Base-by-base conservation (phyloP, 2,329 filamentous ascomycete species). In the Massarina eburnea region DNA sequence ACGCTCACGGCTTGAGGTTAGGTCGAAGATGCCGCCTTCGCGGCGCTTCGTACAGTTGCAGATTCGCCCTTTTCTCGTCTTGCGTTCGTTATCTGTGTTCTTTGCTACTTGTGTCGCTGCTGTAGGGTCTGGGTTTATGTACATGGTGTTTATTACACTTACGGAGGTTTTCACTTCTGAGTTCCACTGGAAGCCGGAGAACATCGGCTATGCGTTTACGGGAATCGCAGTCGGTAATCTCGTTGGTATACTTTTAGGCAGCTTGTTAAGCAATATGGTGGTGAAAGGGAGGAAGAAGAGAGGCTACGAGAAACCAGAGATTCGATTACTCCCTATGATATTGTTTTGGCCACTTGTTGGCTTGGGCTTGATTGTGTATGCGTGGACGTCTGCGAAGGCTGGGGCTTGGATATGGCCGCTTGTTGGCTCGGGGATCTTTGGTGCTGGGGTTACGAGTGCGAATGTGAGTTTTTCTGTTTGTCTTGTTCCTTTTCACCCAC, bases 141-240 rank as follows among this genome's bases (percentile, higher is more conserved):
- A 21, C 19, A n/a, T 37, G 7, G 8, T 37, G 10, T 37, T 22
- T 14, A n/a, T 21, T 14, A 21, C 19, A 7, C 8, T 22, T 4
- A 5, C 35, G 19, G 35, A 19, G 19, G 12, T 19, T 14, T 22
- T 37, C 5, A 8, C 0, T 73, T 72, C 3, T 59, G 65, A 27
- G 4, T 59, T 61, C 39, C 33, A 36, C 14, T 52, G 48, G 43
- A 17, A 15, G 9, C 29, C 32, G 8, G 39, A 36, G 19, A 38
- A 35, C n/a, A 37, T 41, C 20, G 54, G 54, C 1, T 24, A 51
- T 14, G 17, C 20, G 4, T 54, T 42, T 24, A 29, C 39, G 10
- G 51, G 39, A 4, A 27, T 39, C 27, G 39, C 41, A 22, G 77
- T 86, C 38, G 89, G 94, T n/a, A 79, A 80, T 22, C 15, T 57